Conservation (phyloP, 768 basidiomycete genomes). For the Ephemerocybe angulata region DNA sequence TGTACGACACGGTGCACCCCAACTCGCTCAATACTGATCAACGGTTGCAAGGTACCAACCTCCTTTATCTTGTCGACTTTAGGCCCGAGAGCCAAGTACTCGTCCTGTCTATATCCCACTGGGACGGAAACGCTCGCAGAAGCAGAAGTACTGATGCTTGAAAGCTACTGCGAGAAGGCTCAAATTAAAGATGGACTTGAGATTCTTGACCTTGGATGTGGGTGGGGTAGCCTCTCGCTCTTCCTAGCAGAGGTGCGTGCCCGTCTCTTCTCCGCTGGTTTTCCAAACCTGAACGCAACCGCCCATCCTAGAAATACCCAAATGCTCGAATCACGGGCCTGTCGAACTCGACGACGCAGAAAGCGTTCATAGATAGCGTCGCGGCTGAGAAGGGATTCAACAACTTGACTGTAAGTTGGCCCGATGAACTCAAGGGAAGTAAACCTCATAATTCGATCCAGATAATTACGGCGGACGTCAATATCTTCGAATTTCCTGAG, state of each 20-base stretch:
- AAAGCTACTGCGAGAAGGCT: constrained; percentile 65
- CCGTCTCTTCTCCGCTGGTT: too few species aligned
- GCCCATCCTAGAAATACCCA: constrained; percentile 53
- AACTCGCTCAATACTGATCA: neutral
- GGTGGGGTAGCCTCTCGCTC: constrained; percentile 70
- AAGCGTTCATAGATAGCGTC: constrained; percentile 52
- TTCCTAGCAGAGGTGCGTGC: constrained; percentile 55
- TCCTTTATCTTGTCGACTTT: constrained; percentile 63
- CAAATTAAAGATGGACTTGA: constrained; percentile 56
- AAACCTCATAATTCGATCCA: constrained; percentile 15
- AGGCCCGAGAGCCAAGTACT: constrained; percentile 66
- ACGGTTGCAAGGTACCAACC: constrained; percentile 46
- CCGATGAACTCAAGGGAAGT: neutral
- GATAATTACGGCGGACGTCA: constrained; percentile 70
- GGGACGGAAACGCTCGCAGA: constrained; percentile 57
- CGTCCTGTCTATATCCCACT: constrained; percentile 60
- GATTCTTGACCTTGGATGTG: constrained; percentile 68
- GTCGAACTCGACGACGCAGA: constrained; percentile 69
- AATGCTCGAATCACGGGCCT: constrained; percentile 57
- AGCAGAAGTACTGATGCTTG: constrained; percentile 63
- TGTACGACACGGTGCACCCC: constrained; percentile 7
- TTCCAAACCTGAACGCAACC: too few species aligned
- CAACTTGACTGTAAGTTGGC: constrained; percentile 45
- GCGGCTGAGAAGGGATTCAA: constrained; percentile 46
- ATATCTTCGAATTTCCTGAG: constrained; percentile 53